phyloP scores from a whole-genome alignment of 345 rosid species.

The Eucalyptus guilfoylei region DNA sequence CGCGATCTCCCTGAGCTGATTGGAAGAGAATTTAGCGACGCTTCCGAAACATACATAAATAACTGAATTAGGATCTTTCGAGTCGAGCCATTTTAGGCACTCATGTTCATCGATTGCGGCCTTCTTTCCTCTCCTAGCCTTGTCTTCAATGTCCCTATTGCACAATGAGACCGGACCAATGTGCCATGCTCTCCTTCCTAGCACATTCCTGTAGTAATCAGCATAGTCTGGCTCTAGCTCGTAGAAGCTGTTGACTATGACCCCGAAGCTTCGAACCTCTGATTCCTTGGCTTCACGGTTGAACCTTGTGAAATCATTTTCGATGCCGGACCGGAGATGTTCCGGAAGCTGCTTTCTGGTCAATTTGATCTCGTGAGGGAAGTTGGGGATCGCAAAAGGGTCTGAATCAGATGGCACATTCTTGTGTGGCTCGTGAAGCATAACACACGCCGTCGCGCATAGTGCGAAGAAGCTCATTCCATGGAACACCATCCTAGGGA shows the following conservation, averaged over 20 bases:
- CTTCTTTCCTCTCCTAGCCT: slow-evolving; percentile 13
- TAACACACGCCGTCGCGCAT: slow-evolving; percentile 9
- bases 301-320: neutral
- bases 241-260: slow-evolving; percentile 1
- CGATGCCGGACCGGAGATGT: neutral
- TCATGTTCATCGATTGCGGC: slow-evolving; percentile 13
- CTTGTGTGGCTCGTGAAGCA: slow-evolving; percentile 26
- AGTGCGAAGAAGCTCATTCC: slow-evolving; percentile 32
- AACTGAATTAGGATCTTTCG: slow-evolving; percentile 18
- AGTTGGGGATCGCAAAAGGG: slow-evolving; percentile 28
- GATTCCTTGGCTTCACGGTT: neutral
- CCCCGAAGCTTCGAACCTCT: neutral
- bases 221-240: slow-evolving; percentile 6
- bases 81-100: slow-evolving; percentile 25
- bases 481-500: slow-evolving; percentile 42
- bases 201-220: neutral
- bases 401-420: slow-evolving; percentile 19
- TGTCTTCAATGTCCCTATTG: neutral
- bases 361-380: slow-evolving; percentile 29
- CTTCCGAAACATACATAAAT: slow-evolving; percentile 37
- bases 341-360: slow-evolving; percentile 24
- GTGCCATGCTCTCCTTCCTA: neutral
- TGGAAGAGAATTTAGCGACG: neutral
- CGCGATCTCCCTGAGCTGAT: slow-evolving; percentile 27
- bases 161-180: slow-evolving; percentile 2